Evolutionary conservation across 2,329 filamentous ascomycete species (phyloP).

Genomic region (Ophiostoma ulmi): DNA sequence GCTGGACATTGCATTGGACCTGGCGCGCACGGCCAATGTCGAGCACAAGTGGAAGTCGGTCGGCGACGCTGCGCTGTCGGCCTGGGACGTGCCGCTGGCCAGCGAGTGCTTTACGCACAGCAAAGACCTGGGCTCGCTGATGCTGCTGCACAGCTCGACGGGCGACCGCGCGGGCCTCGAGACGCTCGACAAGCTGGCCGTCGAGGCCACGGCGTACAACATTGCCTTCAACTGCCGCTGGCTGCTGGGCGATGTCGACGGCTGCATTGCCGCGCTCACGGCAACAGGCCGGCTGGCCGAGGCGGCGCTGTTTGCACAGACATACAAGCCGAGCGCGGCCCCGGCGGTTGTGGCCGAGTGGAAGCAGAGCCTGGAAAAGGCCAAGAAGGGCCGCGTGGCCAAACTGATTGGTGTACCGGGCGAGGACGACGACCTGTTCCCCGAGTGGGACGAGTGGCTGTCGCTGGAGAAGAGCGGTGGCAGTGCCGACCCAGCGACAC

Average conservation of each 20-base stretch:
- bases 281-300: conserved; percentile 77
- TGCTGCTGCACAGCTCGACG: conserved; percentile 84
- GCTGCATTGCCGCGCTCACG: conserved; percentile 72
- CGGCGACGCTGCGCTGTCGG: conserved; percentile 79
- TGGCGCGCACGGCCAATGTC: conserved; percentile 75
- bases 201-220: conserved; percentile 76
- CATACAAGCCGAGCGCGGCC: conserved; percentile 81
- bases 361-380: conserved; percentile 79
- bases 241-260: conserved; percentile 77
- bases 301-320: conserved; percentile 87
- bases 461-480: conserved; percentile 68
- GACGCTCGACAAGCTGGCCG: conserved; percentile 67
- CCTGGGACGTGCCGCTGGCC: conserved; percentile 82
- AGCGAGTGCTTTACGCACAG: conserved; percentile 90
- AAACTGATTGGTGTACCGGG: conserved; percentile 78
- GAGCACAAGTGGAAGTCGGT: conserved; percentile 99
- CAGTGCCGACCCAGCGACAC: conserved; percentile 30
- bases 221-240: conserved; percentile 87
- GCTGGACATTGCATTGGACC: conserved; percentile 76
- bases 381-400: conserved; percentile 77
- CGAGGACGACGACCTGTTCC: conserved; percentile 83
- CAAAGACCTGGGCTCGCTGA: conserved; percentile 79
- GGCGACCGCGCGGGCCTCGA: conserved; percentile 70
- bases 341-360: conserved; percentile 64
- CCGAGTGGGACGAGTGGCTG: conserved; percentile 91